phyloP scores from a whole-genome alignment of 2,329 filamentous ascomycete species.

The Beauveria asiatica region DNA sequence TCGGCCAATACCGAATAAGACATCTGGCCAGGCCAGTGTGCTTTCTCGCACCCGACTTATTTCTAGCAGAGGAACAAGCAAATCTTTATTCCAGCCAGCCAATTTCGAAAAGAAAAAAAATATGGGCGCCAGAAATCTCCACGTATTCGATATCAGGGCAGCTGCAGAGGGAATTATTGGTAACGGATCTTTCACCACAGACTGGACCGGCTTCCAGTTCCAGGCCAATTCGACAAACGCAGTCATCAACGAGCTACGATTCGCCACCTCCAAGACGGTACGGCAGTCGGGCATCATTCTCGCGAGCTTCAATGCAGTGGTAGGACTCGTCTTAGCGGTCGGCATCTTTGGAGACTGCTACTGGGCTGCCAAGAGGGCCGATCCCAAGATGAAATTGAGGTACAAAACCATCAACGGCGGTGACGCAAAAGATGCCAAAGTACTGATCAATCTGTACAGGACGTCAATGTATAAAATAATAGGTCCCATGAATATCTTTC shows the following conservation, averaged over 20 bases:
- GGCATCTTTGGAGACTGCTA: slow-evolving; percentile 52
- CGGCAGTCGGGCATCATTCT: slow-evolving; percentile 54
- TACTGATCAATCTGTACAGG: slow-evolving; percentile 17
- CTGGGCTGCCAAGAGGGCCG: slow-evolving; percentile 32
- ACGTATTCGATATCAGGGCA: background rate
- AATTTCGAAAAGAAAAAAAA: background rate
- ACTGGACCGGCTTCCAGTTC: slow-evolving; percentile 21
- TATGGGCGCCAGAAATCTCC: background rate
- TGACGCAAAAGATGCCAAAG: background rate
- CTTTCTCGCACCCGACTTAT: background rate
- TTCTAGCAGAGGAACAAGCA: background rate
- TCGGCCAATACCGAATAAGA: background rate
- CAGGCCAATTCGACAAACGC: slow-evolving; percentile 35
- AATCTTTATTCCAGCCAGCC: background rate
- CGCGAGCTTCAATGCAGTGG: slow-evolving; percentile 51
- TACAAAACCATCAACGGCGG: slow-evolving; percentile 17
- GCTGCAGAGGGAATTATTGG: slow-evolving; percentile 1
- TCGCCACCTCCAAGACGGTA: slow-evolving; percentile 47
- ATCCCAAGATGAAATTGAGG: slow-evolving; percentile 34
- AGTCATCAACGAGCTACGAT: slow-evolving; percentile 42
- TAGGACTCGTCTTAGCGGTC: slow-evolving; percentile 45
- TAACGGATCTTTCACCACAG: slow-evolving; percentile 2
- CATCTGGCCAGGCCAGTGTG: slow-evolving; percentile 7
- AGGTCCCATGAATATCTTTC: slow-evolving; percentile 40
- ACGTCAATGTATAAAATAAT: slow-evolving; percentile 35